Evolutionary conservation across 352 stramenopile genomes (phyloP).

Genomic region (Phytophthora hybrid): DNA sequence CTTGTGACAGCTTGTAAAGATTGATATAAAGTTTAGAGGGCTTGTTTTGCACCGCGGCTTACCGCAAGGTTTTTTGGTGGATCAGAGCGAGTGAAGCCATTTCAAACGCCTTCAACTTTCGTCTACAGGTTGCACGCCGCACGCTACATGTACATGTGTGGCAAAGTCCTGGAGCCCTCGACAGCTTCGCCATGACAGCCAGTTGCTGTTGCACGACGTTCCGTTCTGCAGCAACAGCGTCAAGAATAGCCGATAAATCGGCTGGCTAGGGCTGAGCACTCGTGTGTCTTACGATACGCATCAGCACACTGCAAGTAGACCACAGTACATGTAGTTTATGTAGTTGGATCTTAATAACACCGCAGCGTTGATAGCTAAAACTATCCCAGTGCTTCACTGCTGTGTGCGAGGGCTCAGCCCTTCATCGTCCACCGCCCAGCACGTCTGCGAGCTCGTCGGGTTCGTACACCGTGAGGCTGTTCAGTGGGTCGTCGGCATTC

Average conservation of each 20-base stretch:
- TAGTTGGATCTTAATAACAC: no score
- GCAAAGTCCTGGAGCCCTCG: no score
- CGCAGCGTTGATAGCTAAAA: no score
- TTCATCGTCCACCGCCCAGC: slow-evolving; percentile 52
- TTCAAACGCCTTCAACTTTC: slow-evolving; percentile 15
- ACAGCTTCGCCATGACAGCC: neutral
- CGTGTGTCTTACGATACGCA: no score
- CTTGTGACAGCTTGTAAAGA: no score
- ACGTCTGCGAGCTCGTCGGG: slow-evolving; percentile 60
- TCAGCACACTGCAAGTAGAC: no score
- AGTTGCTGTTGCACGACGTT: neutral
- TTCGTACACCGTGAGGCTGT: slow-evolving; percentile 39
- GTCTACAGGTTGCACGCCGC: slow-evolving; percentile 19
- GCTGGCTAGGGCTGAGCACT: no score
- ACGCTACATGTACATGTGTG: neutral
- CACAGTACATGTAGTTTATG: no score
- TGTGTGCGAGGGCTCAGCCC: no score
- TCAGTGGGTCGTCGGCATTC: slow-evolving; percentile 21
- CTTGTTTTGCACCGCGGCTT: neutral
- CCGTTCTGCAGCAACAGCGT: neutral
- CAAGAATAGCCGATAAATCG: neutral
- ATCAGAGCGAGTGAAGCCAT: slow-evolving; percentile 10
- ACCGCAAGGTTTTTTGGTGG: neutral
- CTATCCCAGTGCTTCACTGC: no score
- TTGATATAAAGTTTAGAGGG: no score